Conservation (phyloP, 1,284 basidiomycete species). For the Ganoderma resinaceum region DNA sequence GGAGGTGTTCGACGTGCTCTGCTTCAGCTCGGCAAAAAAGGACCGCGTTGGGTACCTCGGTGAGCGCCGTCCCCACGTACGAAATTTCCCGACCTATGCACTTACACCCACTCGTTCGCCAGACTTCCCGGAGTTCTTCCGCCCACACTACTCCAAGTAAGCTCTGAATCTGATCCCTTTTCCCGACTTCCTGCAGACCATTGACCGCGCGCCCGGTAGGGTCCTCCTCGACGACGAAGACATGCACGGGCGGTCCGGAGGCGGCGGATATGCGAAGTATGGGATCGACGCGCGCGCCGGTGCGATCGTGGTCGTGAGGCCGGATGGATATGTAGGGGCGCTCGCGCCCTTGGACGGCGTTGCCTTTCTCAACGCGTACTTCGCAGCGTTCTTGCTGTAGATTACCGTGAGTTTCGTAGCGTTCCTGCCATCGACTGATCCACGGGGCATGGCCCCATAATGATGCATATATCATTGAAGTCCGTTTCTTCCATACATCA, state of each 20-base stretch:
- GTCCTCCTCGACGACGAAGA: conserved; percentile 45
- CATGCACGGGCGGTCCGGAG: conserved; percentile 42
- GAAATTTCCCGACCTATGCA: no score
- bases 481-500: neutral
- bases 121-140: conserved; percentile 13
- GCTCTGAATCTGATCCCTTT: neutral
- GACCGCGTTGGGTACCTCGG: conserved; percentile 51
- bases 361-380: conserved; percentile 56
- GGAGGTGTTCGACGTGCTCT: conserved; percentile 64
- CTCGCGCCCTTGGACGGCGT: conserved; percentile 57
- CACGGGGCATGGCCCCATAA: neutral
- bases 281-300: conserved; percentile 60
- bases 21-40: conserved; percentile 57
- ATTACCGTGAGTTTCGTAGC: no score
- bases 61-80: neutral
- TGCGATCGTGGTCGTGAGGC: conserved; percentile 70
- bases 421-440: conserved; percentile 36
- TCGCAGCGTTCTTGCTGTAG: conserved; percentile 45
- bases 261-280: conserved; percentile 52
- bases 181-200: neutral
- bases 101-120: neutral
- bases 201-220: conserved; percentile 24
- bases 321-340: conserved; percentile 76
- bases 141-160: conserved; percentile 7
- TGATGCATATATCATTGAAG: neutral